Evolutionary conservation across 306 rosid species (phyloP).

Genomic region (Acmispon strigosus): DNA sequence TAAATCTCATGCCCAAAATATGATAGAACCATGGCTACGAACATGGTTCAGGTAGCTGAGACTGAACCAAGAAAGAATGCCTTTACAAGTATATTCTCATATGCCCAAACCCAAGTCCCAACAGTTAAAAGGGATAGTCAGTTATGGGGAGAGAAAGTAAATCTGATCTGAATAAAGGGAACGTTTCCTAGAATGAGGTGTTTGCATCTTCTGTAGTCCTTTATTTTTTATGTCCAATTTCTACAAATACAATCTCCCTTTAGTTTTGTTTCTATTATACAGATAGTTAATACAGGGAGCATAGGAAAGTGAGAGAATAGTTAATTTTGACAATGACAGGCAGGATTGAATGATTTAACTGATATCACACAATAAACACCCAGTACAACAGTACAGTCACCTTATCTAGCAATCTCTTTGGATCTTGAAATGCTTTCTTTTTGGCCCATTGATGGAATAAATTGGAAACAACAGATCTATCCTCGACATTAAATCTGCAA

Average conservation of each 20-base stretch:
- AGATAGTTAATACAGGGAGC: background rate
- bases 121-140: background rate
- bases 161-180: background rate
- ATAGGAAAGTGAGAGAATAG: background rate
- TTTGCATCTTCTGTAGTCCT: background rate
- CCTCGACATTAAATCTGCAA: slow-evolving; percentile 67
- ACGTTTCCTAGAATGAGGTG: background rate
- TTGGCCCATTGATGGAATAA: slow-evolving; percentile 93
- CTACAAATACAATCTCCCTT: too few species aligned
- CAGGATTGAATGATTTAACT: background rate
- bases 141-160: background rate
- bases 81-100: too few species aligned
- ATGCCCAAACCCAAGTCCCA: too few species aligned
- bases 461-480: slow-evolving; percentile 72
- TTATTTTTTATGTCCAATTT: too few species aligned
- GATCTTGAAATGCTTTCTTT: slow-evolving; percentile 92
- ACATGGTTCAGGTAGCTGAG: background rate
- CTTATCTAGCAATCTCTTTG: slow-evolving; percentile 89
- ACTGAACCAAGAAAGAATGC: too few species aligned
- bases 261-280: too few species aligned
- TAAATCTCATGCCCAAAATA: background rate
- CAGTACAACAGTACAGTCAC: slow-evolving; percentile 27
- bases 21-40: background rate
- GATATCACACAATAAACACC: background rate
- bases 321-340: background rate